Conservation (phyloP, 495 filamentous ascomycete species). For the Trichoderma parareesei region DNA sequence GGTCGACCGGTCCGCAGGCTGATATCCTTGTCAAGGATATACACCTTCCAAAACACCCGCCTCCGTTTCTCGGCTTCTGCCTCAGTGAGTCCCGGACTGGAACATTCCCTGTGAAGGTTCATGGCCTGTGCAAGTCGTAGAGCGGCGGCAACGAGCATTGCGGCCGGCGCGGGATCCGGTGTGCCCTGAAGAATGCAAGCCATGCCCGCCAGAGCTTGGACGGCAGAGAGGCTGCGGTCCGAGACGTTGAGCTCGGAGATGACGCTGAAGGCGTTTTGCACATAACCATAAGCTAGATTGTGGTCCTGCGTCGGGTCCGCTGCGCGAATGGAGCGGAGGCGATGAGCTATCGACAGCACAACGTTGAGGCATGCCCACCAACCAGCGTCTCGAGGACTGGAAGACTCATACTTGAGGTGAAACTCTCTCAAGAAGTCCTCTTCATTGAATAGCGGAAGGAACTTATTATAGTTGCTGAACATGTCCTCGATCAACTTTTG, state of each 20-base stretch:
- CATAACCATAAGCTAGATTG: slow-evolving; percentile 5
- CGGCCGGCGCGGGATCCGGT: slow-evolving; percentile 3
- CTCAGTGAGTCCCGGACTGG: background rate
- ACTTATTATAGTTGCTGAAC: slow-evolving; percentile 6
- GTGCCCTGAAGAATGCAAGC: slow-evolving; percentile 11
- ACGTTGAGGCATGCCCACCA: slow-evolving; percentile 14
- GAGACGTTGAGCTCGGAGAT: slow-evolving; percentile 10
- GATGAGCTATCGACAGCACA: slow-evolving; percentile 13
- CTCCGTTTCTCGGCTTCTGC: slow-evolving; percentile 33
- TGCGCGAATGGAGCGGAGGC: slow-evolving; percentile 10
- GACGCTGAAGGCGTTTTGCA: slow-evolving; percentile 11
- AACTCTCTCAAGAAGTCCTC: slow-evolving; percentile 12
- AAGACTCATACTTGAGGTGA: slow-evolving; percentile 1
- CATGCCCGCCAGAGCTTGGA: slow-evolving; percentile 11
- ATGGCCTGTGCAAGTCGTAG: slow-evolving; percentile 11
- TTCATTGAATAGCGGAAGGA: slow-evolving; percentile 13
- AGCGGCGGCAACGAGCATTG: slow-evolving; percentile 11
- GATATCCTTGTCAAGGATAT: slow-evolving; percentile 18
- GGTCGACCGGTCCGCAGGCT: slow-evolving; percentile 15
- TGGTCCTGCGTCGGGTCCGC: slow-evolving; percentile 7
- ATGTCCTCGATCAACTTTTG: slow-evolving; percentile 6
- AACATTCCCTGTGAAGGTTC: slow-evolving; percentile 10
- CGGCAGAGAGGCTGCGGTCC: slow-evolving; percentile 8
- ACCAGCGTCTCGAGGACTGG: slow-evolving; percentile 8
- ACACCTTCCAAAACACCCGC: slow-evolving; percentile 19